Base-by-base conservation (phyloP, 257 asterid species). In the Fraxinus americana region DNA sequence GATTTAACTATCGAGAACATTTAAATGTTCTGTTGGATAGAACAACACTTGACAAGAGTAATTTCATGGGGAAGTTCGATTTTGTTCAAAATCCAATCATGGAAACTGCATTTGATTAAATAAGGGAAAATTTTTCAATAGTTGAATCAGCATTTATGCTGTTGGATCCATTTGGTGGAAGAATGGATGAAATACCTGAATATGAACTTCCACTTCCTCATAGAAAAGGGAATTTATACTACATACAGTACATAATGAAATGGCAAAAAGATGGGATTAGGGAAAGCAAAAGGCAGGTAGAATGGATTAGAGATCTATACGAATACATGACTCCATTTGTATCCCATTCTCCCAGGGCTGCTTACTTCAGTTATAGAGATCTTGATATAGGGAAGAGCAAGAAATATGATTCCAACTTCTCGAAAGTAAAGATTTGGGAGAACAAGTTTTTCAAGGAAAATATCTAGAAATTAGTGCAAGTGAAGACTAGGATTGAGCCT, bases 101-200 rank as follows among this genome's bases (percentile, higher is more conserved):
- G 0, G 7, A 38, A 38, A 38, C 0, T 38, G 87, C 71, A 2
- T 74, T 86, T 0, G 50, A 72, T 8, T 69, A 73, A 8, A 75
- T 89, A 17, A 79, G 84, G 81, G 43, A 81, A 12, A 80, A 67
- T 36, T 43, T 84, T 30, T 5, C 34, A 52, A 74, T 79, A 70
- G 86, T 82, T 45, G 72, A 71, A 29, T 57, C 67, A 2, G 88
- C 79, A 7, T 74, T 86, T 13, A 61, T 87, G 73, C 82, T 89
- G 27, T 72, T 84, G 80, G 87, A 90, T 30, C 94, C 97, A 19
- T 87, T 83, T 16, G 93, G 96, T 7, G 96, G 92, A 41, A 84
- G 30, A 70, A 82, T 92, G 89, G 84, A 75, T 5, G 77, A 79
- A 34, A 87, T 88, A 68, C 17, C 76, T 1, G 85, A 77, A 35